Percentiles rank a stretch among this genome's conserved stretches.
Conservation (phyloP, 768 basidiomycete genomes). For the Tubosaeta sp. region DNA sequence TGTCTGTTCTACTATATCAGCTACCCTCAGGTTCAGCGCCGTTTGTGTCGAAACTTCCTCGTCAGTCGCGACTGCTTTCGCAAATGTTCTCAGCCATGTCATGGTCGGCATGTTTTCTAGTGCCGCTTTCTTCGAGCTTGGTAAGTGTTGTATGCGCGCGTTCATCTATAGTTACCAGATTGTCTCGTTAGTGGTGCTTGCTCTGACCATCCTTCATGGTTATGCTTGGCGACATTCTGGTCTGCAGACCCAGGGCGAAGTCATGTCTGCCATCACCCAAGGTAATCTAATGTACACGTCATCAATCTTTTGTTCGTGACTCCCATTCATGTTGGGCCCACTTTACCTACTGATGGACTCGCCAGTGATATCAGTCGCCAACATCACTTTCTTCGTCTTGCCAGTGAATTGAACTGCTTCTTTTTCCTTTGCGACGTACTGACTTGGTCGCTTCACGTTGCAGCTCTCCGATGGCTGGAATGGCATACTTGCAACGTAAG, state of each 20-base stretch:
- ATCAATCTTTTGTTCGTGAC: slow-evolving; percentile 7
- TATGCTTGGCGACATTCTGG: background rate
- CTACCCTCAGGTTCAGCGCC: slow-evolving; percentile 3
- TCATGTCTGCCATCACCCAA: slow-evolving; percentile 1
- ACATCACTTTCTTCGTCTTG: background rate
- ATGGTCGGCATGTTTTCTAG: slow-evolving; percentile 9
- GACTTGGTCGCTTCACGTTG: background rate
- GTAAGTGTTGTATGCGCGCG: background rate
- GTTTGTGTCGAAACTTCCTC: slow-evolving; percentile 4
- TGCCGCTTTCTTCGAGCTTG: slow-evolving; percentile 10
- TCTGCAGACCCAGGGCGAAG: background rate
- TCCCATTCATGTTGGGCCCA: background rate
- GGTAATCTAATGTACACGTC: slow-evolving; percentile 8
- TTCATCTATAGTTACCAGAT: background rate
- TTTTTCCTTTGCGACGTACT: background rate
- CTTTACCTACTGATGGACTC: background rate
- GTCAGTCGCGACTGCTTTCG: background rate
- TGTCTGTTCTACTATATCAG: background rate
- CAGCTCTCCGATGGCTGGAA: background rate
- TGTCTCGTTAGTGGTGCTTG: slow-evolving; percentile 1
- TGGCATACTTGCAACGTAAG: background rate
- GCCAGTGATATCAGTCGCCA: background rate
- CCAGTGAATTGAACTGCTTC: background rate
- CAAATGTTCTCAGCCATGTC: slow-evolving; percentile 2
- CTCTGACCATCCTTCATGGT: slow-evolving; percentile 3